phyloP scores from a whole-genome alignment of 768 basidiomycete species.

The Gelatoporia subvermispora region DNA sequence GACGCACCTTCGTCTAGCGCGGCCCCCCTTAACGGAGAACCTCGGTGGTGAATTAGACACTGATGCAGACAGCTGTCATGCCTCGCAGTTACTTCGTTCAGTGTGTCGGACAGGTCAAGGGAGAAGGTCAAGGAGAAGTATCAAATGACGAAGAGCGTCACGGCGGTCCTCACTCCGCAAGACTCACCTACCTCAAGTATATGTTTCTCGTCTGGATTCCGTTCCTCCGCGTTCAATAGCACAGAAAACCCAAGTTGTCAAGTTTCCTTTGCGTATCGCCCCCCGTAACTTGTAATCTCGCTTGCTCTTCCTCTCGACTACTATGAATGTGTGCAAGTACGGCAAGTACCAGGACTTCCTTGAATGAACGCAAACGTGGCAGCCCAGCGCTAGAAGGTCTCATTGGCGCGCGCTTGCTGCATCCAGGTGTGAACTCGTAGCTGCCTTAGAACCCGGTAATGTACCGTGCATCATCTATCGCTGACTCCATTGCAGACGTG shows the following conservation, averaged over 20 bases:
- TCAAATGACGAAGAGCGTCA: conserved; percentile 20
- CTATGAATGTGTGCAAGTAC: conserved; percentile 8
- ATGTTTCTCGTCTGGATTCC: conserved; percentile 35
- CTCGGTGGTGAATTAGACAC: conserved; percentile 55
- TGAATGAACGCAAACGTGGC: background rate
- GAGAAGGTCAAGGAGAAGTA: conserved; percentile 29
- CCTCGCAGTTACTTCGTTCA: conserved; percentile 23
- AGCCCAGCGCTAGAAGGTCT: background rate
- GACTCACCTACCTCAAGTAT: conserved; percentile 34
- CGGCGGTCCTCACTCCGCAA: conserved; percentile 18
- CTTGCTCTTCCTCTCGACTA: conserved; percentile 28
- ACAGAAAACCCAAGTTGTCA: conserved; percentile 61
- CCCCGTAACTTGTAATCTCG: conserved; percentile 51
- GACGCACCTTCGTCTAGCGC: conserved; percentile 35
- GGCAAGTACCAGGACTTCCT: background rate
- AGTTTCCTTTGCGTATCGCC: conserved; percentile 52
- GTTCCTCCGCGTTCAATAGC: conserved; percentile 42
- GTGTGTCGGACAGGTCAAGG: conserved; percentile 8
- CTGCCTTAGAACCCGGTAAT: too few relatives aligned
- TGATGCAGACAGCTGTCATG: conserved; percentile 17
- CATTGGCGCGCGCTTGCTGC: too few relatives aligned
- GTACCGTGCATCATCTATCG: too few relatives aligned
- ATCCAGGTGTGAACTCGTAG: too few relatives aligned
- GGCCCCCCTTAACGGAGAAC: conserved; percentile 33
- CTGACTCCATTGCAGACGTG: too few relatives aligned